Percentiles rank a stretch among this genome's conserved stretches.
phyloP scores from a whole-genome alignment of 2,329 filamentous ascomycete species.

The Arthrobotrys entomopaga region DNA sequence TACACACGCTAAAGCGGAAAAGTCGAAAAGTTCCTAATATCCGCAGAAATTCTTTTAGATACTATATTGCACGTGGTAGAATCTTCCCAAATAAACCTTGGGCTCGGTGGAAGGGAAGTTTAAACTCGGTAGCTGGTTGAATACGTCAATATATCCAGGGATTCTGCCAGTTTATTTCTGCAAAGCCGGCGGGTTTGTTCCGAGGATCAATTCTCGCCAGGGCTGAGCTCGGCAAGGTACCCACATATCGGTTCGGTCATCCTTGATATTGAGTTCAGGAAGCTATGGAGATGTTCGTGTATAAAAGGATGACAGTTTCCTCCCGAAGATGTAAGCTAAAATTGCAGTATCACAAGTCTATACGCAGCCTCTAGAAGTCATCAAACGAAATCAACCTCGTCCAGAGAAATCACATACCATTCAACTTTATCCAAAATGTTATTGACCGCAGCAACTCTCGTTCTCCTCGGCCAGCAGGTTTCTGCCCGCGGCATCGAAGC shows the following conservation, averaged over 20 bases:
- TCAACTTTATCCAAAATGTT: constrained; percentile 37
- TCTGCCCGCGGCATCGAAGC: constrained; percentile 29
- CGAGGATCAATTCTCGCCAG: constrained; percentile 29
- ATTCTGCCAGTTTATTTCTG: constrained; percentile 41
- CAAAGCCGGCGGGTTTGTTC: constrained; percentile 31
- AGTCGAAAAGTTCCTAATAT: constrained; percentile 48
- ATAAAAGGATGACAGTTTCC: constrained; percentile 13
- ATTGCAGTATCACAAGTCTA: no score
- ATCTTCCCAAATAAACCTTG: constrained; percentile 19
- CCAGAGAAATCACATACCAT: background rate
- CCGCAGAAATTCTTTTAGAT: constrained; percentile 4
- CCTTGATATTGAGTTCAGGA: background rate
- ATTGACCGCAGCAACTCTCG: constrained; percentile 49
- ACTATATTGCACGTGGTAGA: constrained; percentile 38
- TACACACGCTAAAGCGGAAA: constrained; percentile 33
- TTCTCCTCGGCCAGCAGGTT: constrained; percentile 50
- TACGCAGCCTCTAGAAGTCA: no score
- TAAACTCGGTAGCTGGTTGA: constrained; percentile 35
- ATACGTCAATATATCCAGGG: constrained; percentile 43
- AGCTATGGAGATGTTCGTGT: background rate
- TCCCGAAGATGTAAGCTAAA: background rate
- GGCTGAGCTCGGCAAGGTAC: constrained; percentile 17
- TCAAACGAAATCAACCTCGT: no score
- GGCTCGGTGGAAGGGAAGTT: constrained; percentile 52
- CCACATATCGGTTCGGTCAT: constrained; percentile 5